Percentiles rank a stretch among this genome's conserved stretches.
phyloP scores from a whole-genome alignment of 257 asterid species.

The Nyctanthes arbortristis region DNA sequence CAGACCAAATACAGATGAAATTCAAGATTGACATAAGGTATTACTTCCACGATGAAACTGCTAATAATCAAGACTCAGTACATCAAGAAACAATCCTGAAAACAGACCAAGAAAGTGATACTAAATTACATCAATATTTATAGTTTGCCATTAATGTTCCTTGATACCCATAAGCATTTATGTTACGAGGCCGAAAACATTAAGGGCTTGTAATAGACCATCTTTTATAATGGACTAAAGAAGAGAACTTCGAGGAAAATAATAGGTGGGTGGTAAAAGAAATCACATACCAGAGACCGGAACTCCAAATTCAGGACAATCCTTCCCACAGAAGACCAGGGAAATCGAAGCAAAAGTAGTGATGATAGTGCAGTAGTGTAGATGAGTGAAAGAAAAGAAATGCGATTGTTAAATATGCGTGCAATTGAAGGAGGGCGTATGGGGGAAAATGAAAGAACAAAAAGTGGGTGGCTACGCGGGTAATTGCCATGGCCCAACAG shows the following conservation, averaged over 20 bases:
- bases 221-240: no score
- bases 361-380: constrained; percentile 25
- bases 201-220: no score
- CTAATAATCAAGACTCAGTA: no score
- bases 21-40: not conserved
- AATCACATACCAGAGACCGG: constrained; percentile 40
- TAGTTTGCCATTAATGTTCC: no score
- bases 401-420: not conserved
- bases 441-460: constrained; percentile 17
- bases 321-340: constrained; percentile 31
- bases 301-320: not conserved
- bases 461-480: constrained; percentile 38
- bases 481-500: constrained; percentile 40
- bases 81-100: constrained; percentile 20
- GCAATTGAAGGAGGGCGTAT: not conserved
- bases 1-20: not conserved
- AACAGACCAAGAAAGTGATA: no score
- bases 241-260: no score
- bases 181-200: no score
- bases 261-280: constrained; percentile 14
- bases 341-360: constrained; percentile 25
- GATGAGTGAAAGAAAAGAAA: constrained; percentile 27
- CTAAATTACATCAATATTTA: not conserved
- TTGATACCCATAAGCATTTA: no score
- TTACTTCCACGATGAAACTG: no score